Percentiles rank a stretch among this genome's conserved stretches.
Conservation (phyloP, 2,329 filamentous ascomycete genomes). For the Xylogone sp. region DNA sequence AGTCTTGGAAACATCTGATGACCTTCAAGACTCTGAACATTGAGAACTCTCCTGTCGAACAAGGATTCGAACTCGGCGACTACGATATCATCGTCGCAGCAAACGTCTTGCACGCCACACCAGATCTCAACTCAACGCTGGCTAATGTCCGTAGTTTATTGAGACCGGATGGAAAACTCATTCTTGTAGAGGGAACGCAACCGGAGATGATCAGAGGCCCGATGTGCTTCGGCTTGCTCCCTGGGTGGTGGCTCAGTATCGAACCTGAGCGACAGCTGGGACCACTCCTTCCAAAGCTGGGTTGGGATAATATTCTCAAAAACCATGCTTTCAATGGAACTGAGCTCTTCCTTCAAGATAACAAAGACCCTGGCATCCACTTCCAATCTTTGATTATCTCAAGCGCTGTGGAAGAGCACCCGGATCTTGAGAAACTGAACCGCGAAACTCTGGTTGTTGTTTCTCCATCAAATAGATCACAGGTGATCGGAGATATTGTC, state of each 20-base stretch:
- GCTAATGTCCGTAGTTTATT: slow-evolving; percentile 20
- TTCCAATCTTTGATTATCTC: slow-evolving; percentile 5
- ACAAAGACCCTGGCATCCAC: slow-evolving; percentile 3
- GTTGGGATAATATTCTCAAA: slow-evolving; percentile 23
- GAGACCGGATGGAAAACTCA: slow-evolving; percentile 20
- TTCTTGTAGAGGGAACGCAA: slow-evolving; percentile 24
- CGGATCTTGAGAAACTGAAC: no score
- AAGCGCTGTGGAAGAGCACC: no score
- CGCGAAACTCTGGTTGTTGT: no score
- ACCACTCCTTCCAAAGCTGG: slow-evolving; percentile 9
- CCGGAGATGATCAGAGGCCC: slow-evolving; percentile 4
- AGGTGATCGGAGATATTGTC: no score
- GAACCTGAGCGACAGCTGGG: slow-evolving; percentile 20
- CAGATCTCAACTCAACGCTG: slow-evolving; percentile 17
- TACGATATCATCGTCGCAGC: slow-evolving; percentile 36
- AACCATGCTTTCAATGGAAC: slow-evolving; percentile 22
- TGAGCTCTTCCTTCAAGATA: slow-evolving; percentile 13
- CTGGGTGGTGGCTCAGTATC: slow-evolving; percentile 33
- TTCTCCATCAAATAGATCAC: no score
- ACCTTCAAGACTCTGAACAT: slow-evolving; percentile 31
- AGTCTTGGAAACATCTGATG: slow-evolving; percentile 13
- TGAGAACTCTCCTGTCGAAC: slow-evolving; percentile 17
- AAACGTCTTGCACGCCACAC: slow-evolving; percentile 32
- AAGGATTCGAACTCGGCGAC: slow-evolving; percentile 24
- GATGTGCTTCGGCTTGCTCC: slow-evolving; percentile 25